Percentiles rank a stretch among this genome's conserved stretches.
phyloP scores from a whole-genome alignment of 768 basidiomycete species.

The Serpula lacrymans region DNA sequence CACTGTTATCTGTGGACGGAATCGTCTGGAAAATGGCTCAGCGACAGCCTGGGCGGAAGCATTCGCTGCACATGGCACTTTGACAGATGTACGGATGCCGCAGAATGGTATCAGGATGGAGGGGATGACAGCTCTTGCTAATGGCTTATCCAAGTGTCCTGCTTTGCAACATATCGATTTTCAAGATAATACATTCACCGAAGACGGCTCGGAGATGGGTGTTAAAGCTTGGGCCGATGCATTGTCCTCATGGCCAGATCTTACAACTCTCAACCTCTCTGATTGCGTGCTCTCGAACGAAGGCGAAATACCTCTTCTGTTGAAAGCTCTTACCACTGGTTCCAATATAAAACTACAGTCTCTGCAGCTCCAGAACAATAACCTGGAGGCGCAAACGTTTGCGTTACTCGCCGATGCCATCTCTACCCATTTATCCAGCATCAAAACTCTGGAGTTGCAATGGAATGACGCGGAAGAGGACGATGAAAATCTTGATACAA shows the following conservation, averaged over 20 bases:
- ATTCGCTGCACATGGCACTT: slow-evolving; percentile 77
- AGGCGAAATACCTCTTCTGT: slow-evolving; percentile 71
- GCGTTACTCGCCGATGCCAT: slow-evolving; percentile 66
- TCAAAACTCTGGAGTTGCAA: slow-evolving; percentile 79
- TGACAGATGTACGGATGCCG: slow-evolving; percentile 88
- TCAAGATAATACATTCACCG: slow-evolving; percentile 85
- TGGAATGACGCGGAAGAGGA: slow-evolving; percentile 88
- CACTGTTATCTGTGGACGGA: slow-evolving; percentile 88
- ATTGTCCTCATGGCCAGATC: slow-evolving; percentile 63
- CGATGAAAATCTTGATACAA: slow-evolving; percentile 54
- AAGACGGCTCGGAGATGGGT: slow-evolving; percentile 55
- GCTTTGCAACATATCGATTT: slow-evolving; percentile 78
- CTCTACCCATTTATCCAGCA: slow-evolving; percentile 47
- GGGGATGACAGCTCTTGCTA: slow-evolving; percentile 77
- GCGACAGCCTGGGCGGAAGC: slow-evolving; percentile 83
- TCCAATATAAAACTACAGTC: slow-evolving; percentile 71
- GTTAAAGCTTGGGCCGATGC: slow-evolving; percentile 60
- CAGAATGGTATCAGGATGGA: slow-evolving; percentile 97
- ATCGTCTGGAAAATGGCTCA: slow-evolving; percentile 91
- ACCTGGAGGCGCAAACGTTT: slow-evolving; percentile 71
- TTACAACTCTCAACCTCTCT: slow-evolving; percentile 83
- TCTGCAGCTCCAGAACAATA: slow-evolving; percentile 89
- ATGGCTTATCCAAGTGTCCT: slow-evolving; percentile 66
- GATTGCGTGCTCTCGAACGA: slow-evolving; percentile 85
- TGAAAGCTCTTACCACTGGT: slow-evolving; percentile 61